These are phyloP conservation scores for Mesembryanthemum crystallinum DNA, from an alignment of 148 eudicot species.

Conservation along the genomic window DNA sequence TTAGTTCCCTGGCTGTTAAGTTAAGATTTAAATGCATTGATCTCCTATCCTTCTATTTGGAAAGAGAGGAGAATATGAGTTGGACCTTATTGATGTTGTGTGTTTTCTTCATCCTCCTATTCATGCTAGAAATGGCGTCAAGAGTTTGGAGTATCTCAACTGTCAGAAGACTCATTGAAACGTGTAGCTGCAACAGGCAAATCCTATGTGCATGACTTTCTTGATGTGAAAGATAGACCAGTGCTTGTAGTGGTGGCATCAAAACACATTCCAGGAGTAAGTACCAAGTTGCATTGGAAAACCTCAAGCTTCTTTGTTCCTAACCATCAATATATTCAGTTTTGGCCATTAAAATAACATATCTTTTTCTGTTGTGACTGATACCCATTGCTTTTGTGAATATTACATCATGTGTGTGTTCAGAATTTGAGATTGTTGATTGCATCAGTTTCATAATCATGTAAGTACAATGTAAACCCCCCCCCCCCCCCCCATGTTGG, in stretches of 20 bases:
- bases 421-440: background rate
- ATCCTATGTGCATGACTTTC: constrained; percentile 67
- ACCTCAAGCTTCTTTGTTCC: constrained; percentile 2
- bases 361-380: background rate
- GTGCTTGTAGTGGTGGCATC: constrained; percentile 78
- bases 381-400: background rate
- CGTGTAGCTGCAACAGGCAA: constrained; percentile 69
- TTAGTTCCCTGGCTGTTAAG: background rate
- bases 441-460: background rate
- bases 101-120: constrained; percentile 24
- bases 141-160: constrained; percentile 74
- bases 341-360: background rate
- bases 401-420: background rate
- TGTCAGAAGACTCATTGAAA: constrained; percentile 72
- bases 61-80: background rate
- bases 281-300: constrained; percentile 21
- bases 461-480: background rate
- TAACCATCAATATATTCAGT: background rate
- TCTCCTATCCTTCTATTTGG: background rate
- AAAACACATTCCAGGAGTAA: constrained; percentile 75
- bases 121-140: constrained; percentile 75
- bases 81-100: constrained; percentile 10
- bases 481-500: background rate
- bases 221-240: constrained; percentile 70
- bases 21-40: background rate